Evolutionary conservation across 164 flowering plant genomes (phyloP), one percentile per base, ranked within the genome.

Genomic region (Dillenia turbinata): DNA sequence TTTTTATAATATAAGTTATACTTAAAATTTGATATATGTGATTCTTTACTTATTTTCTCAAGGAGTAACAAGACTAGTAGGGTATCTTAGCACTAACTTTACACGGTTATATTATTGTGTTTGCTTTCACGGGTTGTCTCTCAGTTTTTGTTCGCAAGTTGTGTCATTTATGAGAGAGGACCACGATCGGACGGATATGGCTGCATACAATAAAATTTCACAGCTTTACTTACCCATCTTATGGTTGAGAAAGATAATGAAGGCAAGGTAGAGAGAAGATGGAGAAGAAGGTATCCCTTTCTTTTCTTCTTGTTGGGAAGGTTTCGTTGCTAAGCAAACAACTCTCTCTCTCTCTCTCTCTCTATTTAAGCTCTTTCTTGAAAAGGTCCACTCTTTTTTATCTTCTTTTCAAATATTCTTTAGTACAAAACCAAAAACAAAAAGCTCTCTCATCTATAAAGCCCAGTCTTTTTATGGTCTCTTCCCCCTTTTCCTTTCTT

Each of bases 301-400:
- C 81, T 76, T 78, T 73, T 63, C 78, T 79, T 79, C 47, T 44
- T 68, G 63, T 61, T 45, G 71, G 64, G 59, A 61, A 67, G 72
- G 67, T 74, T 78, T 76, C 56, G 67, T 47, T 69, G 65, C 69
- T 54, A 78, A 80, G 83, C 80, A 79, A 80, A 52, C 53, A 59
- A 50, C 57, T 57, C 60, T 67, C 62, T 63, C 69, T 65, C 33
- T 16, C 40, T 33, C 33, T 59, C 12, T 54, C 64, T 9, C 4
- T 50, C 19, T 22, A 52, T 10, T 40, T 14, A 57, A 62, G 45
- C 48, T 66, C 19, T 55, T 17, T 58, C 57, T 22, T 61, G 24
- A 57, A 52, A 69, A 60, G 9, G 40, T 33, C 40, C 40, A 5
- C 6, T 5, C 40, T 5, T 61, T 49, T 61, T 49, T 9, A 11